Base-by-base conservation (phyloP, 2,329 filamentous ascomycete species). In the Phialemoniopsis sp. region DNA sequence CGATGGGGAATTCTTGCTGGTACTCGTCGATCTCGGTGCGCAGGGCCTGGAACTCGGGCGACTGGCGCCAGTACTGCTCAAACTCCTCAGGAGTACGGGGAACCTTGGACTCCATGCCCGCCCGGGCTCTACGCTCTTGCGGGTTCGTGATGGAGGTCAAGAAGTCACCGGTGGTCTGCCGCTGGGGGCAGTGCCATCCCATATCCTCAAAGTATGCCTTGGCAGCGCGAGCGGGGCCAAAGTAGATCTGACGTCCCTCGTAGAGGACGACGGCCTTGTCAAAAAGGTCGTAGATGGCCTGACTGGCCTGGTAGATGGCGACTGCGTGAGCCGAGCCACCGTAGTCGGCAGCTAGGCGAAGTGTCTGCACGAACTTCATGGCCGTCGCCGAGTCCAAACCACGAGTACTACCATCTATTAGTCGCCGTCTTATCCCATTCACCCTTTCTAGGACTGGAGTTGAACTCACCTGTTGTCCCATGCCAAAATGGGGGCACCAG, bases 241-340 rank as follows among this genome's bases (percentile, higher is more conserved):
- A 88, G 61, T 78, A 89, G 43, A 89, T 89, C 52, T 89, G 75
- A 1, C 80, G 73, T 1, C 85, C 85, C 55, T 89, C 82, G 49
- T 89, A 87, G 0, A 89, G 64, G 0, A 89, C 81, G 0, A 80
- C 68, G 0, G 76, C 78, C 53, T 87, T 88, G 58, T 89, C 83
- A 49, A 89, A 89, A 13, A 79, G 62, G 43, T 85, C 79, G 50
- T 84, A 85, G 18, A 21, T 21, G n/a, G 14, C 19, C 26, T 37
- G 35, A 15, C 15, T 16, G 9, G 35, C 35, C 17, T 37, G 35
- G 29, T 37, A 37, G 17, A 37, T 37, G 13, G 35, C 14, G 5
- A 37, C 35, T n/a, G 21, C 17, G n/a, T 8, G 21, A 5, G 21
- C 21, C 6, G 21, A 26, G 6, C 21, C 21, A 10, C 21, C 21